Evolutionary conservation across 2,329 filamentous ascomycete species (phyloP), one percentile per base, ranked within the genome.

Genomic region (Hymenoscyphus fructigenus): DNA sequence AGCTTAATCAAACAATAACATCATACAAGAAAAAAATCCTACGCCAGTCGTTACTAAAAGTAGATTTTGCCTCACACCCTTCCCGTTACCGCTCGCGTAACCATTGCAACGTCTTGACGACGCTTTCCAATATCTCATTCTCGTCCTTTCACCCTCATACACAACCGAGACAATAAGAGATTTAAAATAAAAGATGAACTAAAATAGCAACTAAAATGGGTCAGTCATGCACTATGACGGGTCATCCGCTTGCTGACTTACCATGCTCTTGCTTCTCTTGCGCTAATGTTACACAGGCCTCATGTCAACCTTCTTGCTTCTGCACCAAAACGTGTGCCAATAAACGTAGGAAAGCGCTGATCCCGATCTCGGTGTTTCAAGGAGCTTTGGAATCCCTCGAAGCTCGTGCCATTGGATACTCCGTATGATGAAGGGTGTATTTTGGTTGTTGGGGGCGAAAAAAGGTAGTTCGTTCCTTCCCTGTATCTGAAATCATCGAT

Each of bases 1-100:
- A 61, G 60, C 60, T 61, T 61, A 56, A 57, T 29, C n/a, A 56
- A 41, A 34, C 20, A 56, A 14, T 17, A 50, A 34, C 7, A 34
- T n/a, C 14, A 17, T 34, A 34, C 26, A 29, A 29, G 14, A 34
- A 28, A 34, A 28, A 32, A 34, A 57, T 57, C 29, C 23, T 34
- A 57, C 12, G 20, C 47, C 20, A 14, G 20, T 53, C 47, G 12
- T 26, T 53, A 26, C 47, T 29, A 57, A 57, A 57, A 57, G 55
- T 34, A 57, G 55, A 57, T 29, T n/a, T 34, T 32, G 9, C 55
- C 55, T 29, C 29, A 57, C 26, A 26, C 10, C 29, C 23, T 56
- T 15, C 23, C 17, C 10, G 7, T 20, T 14, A 14, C 41, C 47
- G n/a, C 47, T 53, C 23, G 47, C 34, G 23, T 53, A 53, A 6